A percentile compares a stretch with the other conserved stretches of the same genome.
Conservation (phyloP, 208 protist species). For the Tritrichomonas musculus region DNA sequence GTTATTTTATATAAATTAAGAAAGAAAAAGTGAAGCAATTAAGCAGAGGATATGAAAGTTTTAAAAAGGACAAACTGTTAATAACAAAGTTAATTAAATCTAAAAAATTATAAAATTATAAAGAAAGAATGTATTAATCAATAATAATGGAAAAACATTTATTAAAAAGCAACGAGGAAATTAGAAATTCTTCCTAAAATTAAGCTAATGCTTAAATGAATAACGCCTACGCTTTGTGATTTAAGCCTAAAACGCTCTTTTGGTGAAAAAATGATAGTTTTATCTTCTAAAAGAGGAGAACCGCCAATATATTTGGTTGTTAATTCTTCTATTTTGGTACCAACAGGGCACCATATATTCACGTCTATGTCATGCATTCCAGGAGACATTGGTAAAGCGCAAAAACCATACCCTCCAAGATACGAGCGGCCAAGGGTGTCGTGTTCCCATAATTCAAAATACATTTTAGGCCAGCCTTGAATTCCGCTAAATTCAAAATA, state of each 20-base stretch:
- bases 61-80: no score
- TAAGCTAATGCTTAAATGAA: not conserved
- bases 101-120: no score
- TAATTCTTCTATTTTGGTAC: conserved; percentile 11
- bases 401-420: not conserved
- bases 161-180: not conserved
- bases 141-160: not conserved
- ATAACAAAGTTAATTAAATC: no score
- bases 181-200: not conserved
- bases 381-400: not conserved
- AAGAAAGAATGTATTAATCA: no score
- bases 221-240: not conserved
- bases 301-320: not conserved
- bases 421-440: conserved; percentile 4
- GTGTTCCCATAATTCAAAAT: conserved; percentile 27
- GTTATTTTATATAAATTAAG: no score
- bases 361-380: not conserved
- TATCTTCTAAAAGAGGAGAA: not conserved
- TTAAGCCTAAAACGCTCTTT: conserved; percentile 14
- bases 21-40: no score
- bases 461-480: conserved; percentile 33
- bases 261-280: not conserved
- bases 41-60: no score
- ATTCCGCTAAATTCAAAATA: conserved; percentile 25
- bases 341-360: not conserved